Percentiles rank a stretch among this genome's conserved stretches.
Evolutionary conservation across 225 moss, liverwort and hornwort species (phyloP).

Genomic region (Straminergon stramineum): DNA sequence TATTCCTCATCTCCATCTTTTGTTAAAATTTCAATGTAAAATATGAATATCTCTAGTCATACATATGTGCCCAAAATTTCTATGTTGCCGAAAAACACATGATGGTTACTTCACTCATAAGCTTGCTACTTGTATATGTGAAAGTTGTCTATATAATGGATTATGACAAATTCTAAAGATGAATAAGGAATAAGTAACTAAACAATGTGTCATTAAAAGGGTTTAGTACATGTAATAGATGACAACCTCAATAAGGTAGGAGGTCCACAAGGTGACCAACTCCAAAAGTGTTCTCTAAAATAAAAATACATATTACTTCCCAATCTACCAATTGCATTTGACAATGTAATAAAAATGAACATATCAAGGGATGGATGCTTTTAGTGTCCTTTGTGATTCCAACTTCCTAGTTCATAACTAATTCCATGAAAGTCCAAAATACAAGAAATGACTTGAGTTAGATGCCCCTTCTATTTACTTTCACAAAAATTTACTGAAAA

Average conservation of each 20-base stretch:
- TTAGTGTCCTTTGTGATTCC: background rate
- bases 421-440: background rate
- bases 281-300: background rate
- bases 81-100: too few relatives aligned
- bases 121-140: too few relatives aligned
- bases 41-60: too few relatives aligned
- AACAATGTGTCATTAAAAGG: background rate
- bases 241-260: fast-evolving
- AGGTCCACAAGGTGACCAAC: background rate
- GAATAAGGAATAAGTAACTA: background rate
- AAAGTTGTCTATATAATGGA: background rate
- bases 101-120: background rate
- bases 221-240: background rate
- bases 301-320: background rate
- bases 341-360: too few relatives aligned
- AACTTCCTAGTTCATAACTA: background rate
- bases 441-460: background rate
- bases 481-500: background rate
- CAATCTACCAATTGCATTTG: background rate
- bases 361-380: too few relatives aligned
- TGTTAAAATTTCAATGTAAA: too few relatives aligned
- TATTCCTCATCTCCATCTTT: too few relatives aligned
- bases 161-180: background rate
- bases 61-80: too few relatives aligned
- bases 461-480: background rate